phyloP scores from a whole-genome alignment of 1,139 yeast species.

The Insectozyma bohioensis region DNA sequence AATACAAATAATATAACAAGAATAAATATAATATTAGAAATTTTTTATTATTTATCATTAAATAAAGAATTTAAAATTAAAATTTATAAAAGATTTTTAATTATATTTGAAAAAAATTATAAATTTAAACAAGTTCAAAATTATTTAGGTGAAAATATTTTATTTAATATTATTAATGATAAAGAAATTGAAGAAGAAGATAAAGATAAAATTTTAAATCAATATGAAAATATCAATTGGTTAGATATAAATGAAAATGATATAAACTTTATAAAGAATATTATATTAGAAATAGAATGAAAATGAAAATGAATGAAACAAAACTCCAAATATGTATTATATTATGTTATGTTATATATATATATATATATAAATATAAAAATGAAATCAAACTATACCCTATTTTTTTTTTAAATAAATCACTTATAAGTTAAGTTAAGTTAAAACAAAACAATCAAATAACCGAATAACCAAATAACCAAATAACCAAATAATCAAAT shows the following conservation, averaged over 20 bases:
- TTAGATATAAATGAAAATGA: conserved; percentile 10
- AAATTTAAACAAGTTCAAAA: conserved; percentile 25
- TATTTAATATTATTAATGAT: conserved; percentile 34
- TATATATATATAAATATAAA: background rate
- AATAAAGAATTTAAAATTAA: conserved; percentile 12
- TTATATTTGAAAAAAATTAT: conserved; percentile 30
- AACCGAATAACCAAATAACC: background rate
- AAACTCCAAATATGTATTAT: background rate
- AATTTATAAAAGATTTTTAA: conserved; percentile 27
- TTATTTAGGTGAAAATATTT: conserved; percentile 29
- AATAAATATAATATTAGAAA: conserved; percentile 30
- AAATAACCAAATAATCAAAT: background rate
- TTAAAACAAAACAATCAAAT: too few relatives aligned
- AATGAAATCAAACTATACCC: background rate
- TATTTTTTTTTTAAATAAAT: background rate
- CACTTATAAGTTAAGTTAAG: too few relatives aligned
- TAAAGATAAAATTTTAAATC: conserved; percentile 5
- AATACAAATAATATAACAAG: conserved; percentile 40
- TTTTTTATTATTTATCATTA: conserved; percentile 34
- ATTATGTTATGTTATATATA: background rate
- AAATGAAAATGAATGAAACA: background rate
- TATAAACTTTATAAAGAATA: conserved; percentile 6
- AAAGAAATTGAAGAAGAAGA: too few relatives aligned
- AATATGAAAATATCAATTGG: conserved; percentile 21
- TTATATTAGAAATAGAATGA: too few relatives aligned